Conservation (phyloP, 768 basidiomycete species). For the Clitopilus passeckerianus region DNA sequence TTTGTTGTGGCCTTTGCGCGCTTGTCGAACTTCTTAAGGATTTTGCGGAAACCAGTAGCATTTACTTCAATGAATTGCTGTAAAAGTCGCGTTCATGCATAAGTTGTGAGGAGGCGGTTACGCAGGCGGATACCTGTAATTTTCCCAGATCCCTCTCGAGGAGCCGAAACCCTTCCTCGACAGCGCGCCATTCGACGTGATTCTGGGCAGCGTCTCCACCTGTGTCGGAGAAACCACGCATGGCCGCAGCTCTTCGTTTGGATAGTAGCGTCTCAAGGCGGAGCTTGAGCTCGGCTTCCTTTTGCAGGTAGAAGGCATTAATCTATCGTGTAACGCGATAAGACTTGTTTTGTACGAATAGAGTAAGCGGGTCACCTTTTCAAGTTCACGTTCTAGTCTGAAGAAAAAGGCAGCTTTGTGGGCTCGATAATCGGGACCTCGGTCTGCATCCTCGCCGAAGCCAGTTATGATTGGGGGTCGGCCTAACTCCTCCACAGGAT, state of each 20-base stretch:
- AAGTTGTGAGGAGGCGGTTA: conserved; percentile 12
- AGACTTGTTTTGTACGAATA: conserved; percentile 3
- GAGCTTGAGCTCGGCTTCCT: conserved; percentile 90
- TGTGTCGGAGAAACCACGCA: conserved; percentile 66
- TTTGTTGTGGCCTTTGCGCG: conserved; percentile 93
- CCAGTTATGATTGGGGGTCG: conserved; percentile 57
- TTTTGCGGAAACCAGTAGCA: conserved; percentile 94
- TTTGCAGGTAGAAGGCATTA: conserved; percentile 96
- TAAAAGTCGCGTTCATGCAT: conserved; percentile 13
- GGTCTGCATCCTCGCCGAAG: conserved; percentile 61
- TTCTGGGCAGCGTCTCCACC: conserved; percentile 53
- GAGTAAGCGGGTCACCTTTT: conserved; percentile 62
- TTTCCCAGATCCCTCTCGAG: conserved; percentile 93
- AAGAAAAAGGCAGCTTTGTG: conserved; percentile 99
- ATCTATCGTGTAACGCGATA: conserved; percentile 51
- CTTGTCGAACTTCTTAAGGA: conserved; percentile 98
- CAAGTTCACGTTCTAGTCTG: conserved; percentile 94
- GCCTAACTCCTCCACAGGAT: conserved; percentile 35
- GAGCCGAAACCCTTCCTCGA: conserved; percentile 93
- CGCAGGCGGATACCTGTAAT: conserved; percentile 63
- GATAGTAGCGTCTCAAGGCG: conserved; percentile 91
- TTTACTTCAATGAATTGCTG: conserved; percentile 98
- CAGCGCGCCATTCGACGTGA: conserved; percentile 91
- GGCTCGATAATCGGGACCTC: conserved; percentile 85
- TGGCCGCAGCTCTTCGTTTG: conserved; percentile 82